A percentile compares a stretch with the other conserved stretches of the same genome.
These are phyloP conservation scores for Juglanconis sp. DNA, from an alignment of 2,329 filamentous ascomycete genomes.

Conservation along the genomic window DNA sequence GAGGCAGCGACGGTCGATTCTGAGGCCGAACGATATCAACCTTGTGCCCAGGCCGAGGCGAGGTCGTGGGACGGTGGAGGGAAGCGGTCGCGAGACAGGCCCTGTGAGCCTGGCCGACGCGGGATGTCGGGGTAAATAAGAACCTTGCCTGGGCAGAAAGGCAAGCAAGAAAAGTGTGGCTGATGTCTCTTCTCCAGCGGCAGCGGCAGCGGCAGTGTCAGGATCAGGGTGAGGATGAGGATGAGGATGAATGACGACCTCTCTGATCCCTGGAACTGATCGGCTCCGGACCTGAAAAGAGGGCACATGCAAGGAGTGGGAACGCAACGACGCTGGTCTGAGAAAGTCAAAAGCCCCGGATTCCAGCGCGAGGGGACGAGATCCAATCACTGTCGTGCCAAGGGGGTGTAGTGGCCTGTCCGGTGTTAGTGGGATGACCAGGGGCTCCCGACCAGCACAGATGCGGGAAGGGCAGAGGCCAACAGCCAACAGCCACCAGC, in stretches of 20 bases:
- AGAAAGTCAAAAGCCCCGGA: constrained; percentile 10
- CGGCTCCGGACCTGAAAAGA: constrained; percentile 12
- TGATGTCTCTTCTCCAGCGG: background rate
- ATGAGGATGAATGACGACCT: background rate
- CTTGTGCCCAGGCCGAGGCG: constrained; percentile 1
- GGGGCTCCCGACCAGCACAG: constrained; percentile 8
- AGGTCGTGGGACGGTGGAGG: background rate
- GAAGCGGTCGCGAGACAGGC: constrained; percentile 4
- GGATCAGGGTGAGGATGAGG: too few relatives aligned
- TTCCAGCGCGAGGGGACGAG: constrained; percentile 11
- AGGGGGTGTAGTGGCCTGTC: background rate
- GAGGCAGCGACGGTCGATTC: background rate
- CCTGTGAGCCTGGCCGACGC: background rate
- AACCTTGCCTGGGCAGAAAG: background rate
- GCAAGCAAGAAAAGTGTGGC: background rate
- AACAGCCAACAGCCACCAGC: background rate
- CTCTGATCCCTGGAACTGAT: constrained; percentile 6
- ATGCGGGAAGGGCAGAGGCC: constrained; percentile 1
- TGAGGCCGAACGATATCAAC: background rate
- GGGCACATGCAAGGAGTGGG: constrained; percentile 4
- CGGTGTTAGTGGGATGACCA: constrained; percentile 5
- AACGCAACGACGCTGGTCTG: constrained; percentile 4
- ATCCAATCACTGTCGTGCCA: constrained; percentile 17
- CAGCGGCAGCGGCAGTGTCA: too few relatives aligned
- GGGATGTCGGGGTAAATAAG: background rate